A percentile compares a stretch with the other conserved stretches of the same genome.
phyloP scores from a whole-genome alignment of 768 basidiomycete species.

The Mycena kentingensis region DNA sequence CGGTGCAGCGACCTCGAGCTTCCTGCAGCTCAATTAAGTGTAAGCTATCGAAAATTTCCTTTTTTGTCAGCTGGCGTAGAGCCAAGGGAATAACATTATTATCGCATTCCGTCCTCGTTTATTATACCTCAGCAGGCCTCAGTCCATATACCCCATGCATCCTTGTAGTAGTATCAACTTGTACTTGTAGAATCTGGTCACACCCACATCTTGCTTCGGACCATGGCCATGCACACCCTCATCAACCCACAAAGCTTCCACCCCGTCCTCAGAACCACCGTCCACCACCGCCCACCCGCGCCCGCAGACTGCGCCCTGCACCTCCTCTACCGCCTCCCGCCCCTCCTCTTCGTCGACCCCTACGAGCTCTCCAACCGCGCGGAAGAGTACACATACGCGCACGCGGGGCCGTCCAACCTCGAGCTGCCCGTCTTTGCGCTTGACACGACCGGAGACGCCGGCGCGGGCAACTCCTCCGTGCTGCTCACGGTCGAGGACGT shows the following conservation, averaged over 20 bases:
- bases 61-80: too few species aligned
- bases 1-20: neutral
- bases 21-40: neutral
- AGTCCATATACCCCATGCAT: too few species aligned
- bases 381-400: constrained; percentile 39
- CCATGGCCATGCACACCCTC: too few species aligned
- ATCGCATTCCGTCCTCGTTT: too few species aligned
- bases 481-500: constrained; percentile 15
- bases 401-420: constrained; percentile 46
- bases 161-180: too few species aligned
- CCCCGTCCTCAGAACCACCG: constrained; percentile 34
- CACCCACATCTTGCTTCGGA: too few species aligned
- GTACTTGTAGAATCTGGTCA: too few species aligned
- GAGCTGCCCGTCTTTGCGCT: constrained; percentile 49
- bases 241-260: constrained; percentile 41
- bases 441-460: constrained; percentile 22
- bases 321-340: constrained; percentile 43
- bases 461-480: constrained; percentile 32
- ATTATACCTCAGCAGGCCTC: too few species aligned
- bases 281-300: constrained; percentile 24
- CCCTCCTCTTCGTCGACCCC: constrained; percentile 48
- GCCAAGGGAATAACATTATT: too few species aligned
- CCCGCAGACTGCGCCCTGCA: constrained; percentile 38
- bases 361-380: constrained; percentile 47
- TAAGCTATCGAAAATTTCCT: too few species aligned